Base-by-base conservation (phyloP, 2,329 filamentous ascomycete genomes). In the Decorospora gaudefroyi region DNA sequence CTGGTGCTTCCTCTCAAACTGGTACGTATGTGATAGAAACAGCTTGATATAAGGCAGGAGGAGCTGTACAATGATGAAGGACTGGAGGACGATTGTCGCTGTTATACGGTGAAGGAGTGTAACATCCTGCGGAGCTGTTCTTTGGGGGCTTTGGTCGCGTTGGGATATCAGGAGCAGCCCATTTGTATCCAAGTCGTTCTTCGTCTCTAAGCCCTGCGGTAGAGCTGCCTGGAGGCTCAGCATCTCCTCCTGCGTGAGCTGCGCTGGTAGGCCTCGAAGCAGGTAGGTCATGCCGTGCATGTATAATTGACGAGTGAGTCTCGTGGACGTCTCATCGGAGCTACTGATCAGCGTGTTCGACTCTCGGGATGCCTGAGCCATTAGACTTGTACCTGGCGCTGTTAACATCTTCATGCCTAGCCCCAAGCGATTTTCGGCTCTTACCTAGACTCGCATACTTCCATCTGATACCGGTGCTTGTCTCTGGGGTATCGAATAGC, bases 1-100 rank as follows among this genome's bases (percentile, higher is more conserved):
- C 50, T 80, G 81, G 68, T 89, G 81, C 53, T 82, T 77, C 11
- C 83, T 78, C 63, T 90, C 86, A 51, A 85, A 84, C 34, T 77
- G 72, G 50, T 83, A 84, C 11, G 78, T 74, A 11, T 77, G 68
- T 11, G 74, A 73, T 10, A 84, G 54, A 9, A 86, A 64, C 4
- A 78, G 57, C 51, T 80, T 76, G 21, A 84, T 59, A 57, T 85
- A 86, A 1, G 85, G 84, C 8, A 85, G 65, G 11, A 86, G 49
- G 33, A 86, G 75, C 39, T 84, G 80, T 17, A 82, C 43, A 6
- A 85, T 53, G 4, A 88, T 64, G 53, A 87, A 82, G 1, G 83
- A 41, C 22, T 81, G 76, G 32, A 86, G 68, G 6, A 86, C 81
- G 2, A 73, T 62, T 12, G 74, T 73, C 4, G 83, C 82, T 0